Evolutionary conservation across 192 early-diverging fungal genomes (phyloP), one percentile per base, ranked within the genome.

Genomic region (Umbelopsis vinacea): DNA sequence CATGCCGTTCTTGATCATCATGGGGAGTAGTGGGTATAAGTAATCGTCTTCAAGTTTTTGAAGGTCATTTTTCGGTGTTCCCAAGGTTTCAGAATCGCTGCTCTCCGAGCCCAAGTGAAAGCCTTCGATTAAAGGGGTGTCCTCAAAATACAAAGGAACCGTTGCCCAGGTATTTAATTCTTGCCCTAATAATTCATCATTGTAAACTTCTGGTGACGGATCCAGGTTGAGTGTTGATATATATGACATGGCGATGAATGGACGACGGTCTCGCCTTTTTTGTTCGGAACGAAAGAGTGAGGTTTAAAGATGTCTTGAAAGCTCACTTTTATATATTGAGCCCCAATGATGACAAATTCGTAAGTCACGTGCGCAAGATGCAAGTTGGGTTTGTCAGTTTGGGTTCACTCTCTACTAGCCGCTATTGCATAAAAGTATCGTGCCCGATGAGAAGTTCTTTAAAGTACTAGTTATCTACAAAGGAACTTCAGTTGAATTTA

Each of bases 141-240:
- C 57, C 57, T 63, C 57, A 63, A 63, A 63, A 37, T 63, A 63
- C 57, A 63, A 63, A 35, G 57, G 29, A 37, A 26, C 33, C 15
- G 12, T 63, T 12, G 57, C 57, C 57, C 57, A 63, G 12, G 12
- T 35, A 33, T 63, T 35, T 38, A 63, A n/a, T 14, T 63, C 57
- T 11, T n/a, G 57, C 15, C 7, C 33, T 14, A 63, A 29, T 6
- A 11, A 37, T 29, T 63, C 57, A 15, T 63, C 57, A n/a, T 29
- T 63, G 29, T 38, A 63, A 10, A 63, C 10, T 35, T 35, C 33
- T 11, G 57, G 57, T 37, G 57, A 63, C 3, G 29, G 26, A n/a
- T 63, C 57, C 4, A 35, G 29, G 57, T 63, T 63, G 7, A 63
- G 29, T 6, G 26, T 37, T 19, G 57, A 63, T 6, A 63, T 63